Conservation (phyloP, 495 filamentous ascomycete genomes). For the Podospora bellae-mahoneyi region DNA sequence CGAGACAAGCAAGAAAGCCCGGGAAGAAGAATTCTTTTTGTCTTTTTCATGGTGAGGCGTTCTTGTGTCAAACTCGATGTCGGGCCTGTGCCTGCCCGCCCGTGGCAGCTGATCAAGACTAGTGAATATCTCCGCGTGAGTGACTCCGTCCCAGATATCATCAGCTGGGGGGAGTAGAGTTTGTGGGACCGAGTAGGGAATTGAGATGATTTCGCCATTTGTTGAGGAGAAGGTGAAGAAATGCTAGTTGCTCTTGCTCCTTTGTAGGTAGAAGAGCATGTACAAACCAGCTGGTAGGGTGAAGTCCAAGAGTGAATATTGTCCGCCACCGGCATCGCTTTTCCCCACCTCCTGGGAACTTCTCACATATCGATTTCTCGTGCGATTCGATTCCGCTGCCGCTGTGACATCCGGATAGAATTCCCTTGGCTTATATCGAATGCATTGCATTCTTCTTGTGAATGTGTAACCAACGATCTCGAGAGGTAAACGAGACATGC, state of each 20-base stretch:
- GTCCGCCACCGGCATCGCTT: no score
- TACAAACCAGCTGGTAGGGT: no score
- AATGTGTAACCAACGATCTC: background rate
- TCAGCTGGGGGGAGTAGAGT: background rate
- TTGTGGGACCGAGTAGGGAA: background rate
- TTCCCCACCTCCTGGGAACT: background rate
- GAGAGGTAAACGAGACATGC: background rate
- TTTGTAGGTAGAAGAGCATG: no score
- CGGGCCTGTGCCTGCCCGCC: background rate
- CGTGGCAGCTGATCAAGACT: background rate
- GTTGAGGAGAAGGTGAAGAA: background rate
- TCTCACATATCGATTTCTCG: background rate
- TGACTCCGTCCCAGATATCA: background rate
- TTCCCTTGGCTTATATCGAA: no score
- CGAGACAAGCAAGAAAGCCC: background rate
- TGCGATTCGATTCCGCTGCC: no score
- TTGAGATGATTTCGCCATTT: background rate
- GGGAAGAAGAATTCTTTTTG: background rate
- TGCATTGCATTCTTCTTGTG: background rate
- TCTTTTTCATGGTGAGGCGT: background rate
- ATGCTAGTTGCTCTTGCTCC: no score
- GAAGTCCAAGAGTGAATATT: no score
- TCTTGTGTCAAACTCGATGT: background rate
- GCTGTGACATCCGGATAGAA: no score
- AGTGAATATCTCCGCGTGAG: background rate